These are phyloP conservation scores for Fusarium sp. DNA, from an alignment of 2,329 filamentous ascomycete species.

Conservation along the genomic window DNA sequence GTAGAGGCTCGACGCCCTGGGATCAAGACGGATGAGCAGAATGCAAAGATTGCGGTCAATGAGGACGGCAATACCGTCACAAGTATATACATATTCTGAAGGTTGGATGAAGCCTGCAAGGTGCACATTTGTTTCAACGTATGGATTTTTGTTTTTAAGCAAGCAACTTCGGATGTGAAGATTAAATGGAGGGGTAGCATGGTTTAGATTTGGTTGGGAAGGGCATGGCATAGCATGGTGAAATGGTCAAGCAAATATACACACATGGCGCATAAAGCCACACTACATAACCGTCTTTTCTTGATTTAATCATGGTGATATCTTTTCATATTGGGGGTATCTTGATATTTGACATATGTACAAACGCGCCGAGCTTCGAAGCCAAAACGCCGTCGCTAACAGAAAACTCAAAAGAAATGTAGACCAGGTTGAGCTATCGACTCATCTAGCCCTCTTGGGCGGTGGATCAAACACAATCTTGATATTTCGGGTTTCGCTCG, in stretches of 20 bases:
- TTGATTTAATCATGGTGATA: background rate
- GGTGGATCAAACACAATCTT: constrained; percentile 57
- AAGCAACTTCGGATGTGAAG: constrained; percentile 31
- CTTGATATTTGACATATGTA: background rate
- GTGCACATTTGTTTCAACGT: constrained; percentile 27
- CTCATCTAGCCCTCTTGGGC: constrained; percentile 45
- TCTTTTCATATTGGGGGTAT: constrained; percentile 3
- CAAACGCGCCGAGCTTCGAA: background rate
- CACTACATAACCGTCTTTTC: background rate
- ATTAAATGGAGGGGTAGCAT: constrained; percentile 20
- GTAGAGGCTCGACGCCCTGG: constrained; percentile 53
- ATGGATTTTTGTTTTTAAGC: constrained; percentile 33
- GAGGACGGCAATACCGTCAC: constrained; percentile 8
- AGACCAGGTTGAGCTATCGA: background rate
- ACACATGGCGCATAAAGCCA: constrained; percentile 19
- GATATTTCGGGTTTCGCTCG: constrained; percentile 54
- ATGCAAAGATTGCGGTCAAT: constrained; percentile 7
- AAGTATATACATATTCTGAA: constrained; percentile 47
- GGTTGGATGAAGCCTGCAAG: constrained; percentile 43
- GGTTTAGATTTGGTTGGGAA: constrained; percentile 23
- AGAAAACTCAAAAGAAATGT: background rate
- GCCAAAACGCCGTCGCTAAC: constrained; percentile 20
- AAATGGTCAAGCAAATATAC: constrained; percentile 30
- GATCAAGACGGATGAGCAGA: constrained; percentile 48
- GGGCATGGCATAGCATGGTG: constrained; percentile 26